These are phyloP conservation scores for Sporisorium scitamineum DNA, from an alignment of 1,284 basidiomycete species.

Conservation along the genomic window DNA sequence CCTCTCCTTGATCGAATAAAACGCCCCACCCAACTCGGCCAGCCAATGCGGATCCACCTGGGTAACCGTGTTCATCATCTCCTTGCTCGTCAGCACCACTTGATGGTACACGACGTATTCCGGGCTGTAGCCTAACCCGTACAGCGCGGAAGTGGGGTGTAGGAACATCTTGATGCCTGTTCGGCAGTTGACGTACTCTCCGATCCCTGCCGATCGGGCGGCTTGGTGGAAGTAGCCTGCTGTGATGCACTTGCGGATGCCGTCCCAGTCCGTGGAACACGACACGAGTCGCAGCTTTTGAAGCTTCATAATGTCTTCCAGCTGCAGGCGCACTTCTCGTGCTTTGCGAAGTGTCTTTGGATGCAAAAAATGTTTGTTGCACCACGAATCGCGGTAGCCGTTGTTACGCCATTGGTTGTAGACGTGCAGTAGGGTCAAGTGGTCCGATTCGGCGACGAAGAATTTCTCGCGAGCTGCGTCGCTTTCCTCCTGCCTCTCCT, in stretches of 20 bases:
- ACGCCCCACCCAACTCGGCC: slow-evolving; percentile 78
- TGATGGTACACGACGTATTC: slow-evolving; percentile 98
- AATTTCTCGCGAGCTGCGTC: slow-evolving; percentile 98
- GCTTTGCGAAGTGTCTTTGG: slow-evolving; percentile 95
- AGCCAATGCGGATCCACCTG: slow-evolving; percentile 69
- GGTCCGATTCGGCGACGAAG: slow-evolving; percentile 97
- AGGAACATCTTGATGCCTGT: slow-evolving; percentile 87
- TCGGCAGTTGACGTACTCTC: slow-evolving; percentile 96
- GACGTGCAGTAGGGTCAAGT: slow-evolving; percentile 93
- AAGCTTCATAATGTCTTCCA: slow-evolving; percentile 98
- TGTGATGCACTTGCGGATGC: slow-evolving; percentile 95
- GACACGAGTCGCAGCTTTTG: slow-evolving; percentile 93
- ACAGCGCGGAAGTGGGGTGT: slow-evolving; percentile 95
- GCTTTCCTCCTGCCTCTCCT: slow-evolving; percentile 93
- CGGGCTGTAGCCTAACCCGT: slow-evolving; percentile 95
- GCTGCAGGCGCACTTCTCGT: slow-evolving; percentile 92
- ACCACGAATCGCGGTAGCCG: slow-evolving; percentile 90
- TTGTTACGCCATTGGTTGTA: slow-evolving; percentile 98
- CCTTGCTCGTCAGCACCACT: slow-evolving; percentile 66
- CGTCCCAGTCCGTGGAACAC: slow-evolving; percentile 93
- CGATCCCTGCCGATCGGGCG: slow-evolving; percentile 96
- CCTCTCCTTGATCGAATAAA: slow-evolving; percentile 91
- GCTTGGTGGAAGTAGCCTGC: slow-evolving; percentile 99
- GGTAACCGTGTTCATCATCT: slow-evolving; percentile 66
- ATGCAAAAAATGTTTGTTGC: slow-evolving; percentile 92